Conservation (phyloP, 495 filamentous ascomycete genomes). For the Glutinoglossum americanum region DNA sequence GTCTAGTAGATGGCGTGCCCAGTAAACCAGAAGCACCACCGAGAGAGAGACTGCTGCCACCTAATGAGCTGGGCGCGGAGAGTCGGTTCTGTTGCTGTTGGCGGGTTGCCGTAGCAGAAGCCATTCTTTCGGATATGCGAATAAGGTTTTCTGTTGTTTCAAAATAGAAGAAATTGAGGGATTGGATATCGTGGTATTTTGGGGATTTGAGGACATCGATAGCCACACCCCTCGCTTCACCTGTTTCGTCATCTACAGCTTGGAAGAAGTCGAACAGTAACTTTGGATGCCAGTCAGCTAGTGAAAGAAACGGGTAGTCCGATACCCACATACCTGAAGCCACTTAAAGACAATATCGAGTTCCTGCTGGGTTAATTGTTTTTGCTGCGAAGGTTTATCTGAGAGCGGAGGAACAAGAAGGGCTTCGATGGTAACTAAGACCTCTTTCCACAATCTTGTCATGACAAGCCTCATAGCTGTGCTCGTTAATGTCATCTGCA, state of each 20-base stretch:
- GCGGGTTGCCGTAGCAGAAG: conserved; percentile 62
- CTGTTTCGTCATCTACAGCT: conserved; percentile 66
- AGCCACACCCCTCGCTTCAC: conserved; percentile 70
- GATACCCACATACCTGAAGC: conserved; percentile 33
- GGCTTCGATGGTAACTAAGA: conserved; percentile 72
- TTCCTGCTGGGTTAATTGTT: conserved; percentile 69
- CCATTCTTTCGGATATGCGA: conserved; percentile 85
- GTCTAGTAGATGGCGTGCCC: conserved; percentile 43
- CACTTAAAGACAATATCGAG: conserved; percentile 89
- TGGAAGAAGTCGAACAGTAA: conserved; percentile 90
- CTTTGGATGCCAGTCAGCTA: conserved; percentile 16
- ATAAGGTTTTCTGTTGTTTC: conserved; percentile 81
- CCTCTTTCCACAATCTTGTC: conserved; percentile 96
- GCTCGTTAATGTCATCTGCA: conserved; percentile 86
- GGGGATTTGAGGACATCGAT: conserved; percentile 81
- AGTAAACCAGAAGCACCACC: conserved; percentile 43
- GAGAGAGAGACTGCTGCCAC: conserved; percentile 21
- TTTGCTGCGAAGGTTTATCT: conserved; percentile 82
- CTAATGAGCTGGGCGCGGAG: conserved; percentile 46
- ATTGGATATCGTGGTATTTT: conserved; percentile 94
- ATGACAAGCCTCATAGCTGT: conserved; percentile 93
- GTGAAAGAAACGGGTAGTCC: too few relatives aligned
- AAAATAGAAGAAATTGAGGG: conserved; percentile 96
- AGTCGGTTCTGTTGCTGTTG: conserved; percentile 54
- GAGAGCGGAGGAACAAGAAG: conserved; percentile 86